A percentile compares a stretch with the other conserved stretches of the same genome.
Evolutionary conservation across 2,329 filamentous ascomycete species (phyloP).

Genomic region (Sarocladium strictum): DNA sequence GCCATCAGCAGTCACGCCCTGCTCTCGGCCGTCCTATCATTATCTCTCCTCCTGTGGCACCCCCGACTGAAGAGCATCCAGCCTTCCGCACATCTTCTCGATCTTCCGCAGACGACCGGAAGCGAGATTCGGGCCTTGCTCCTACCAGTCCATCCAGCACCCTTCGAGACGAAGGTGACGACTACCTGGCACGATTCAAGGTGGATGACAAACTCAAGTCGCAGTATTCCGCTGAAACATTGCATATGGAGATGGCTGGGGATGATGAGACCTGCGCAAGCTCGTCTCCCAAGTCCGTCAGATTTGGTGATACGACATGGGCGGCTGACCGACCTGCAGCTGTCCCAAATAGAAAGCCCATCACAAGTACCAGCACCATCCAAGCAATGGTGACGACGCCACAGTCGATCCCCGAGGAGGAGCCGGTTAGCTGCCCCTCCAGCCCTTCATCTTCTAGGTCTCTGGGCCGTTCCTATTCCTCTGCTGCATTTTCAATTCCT

Average conservation of each 20-base stretch:
- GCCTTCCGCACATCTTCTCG: slow-evolving; percentile 35
- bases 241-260: slow-evolving; percentile 26
- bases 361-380: neutral
- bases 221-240: neutral
- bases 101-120: slow-evolving; percentile 33
- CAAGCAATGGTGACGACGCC: neutral
- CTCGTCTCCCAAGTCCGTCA: slow-evolving; percentile 3
- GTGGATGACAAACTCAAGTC: neutral
- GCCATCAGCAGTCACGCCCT: neutral
- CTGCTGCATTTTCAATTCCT: neutral
- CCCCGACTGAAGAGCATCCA: slow-evolving; percentile 47
- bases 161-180: slow-evolving; percentile 6
- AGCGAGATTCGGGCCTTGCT: slow-evolving; percentile 50
- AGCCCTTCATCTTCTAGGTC: slow-evolving; percentile 1
- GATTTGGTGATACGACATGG: slow-evolving; percentile 1
- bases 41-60: slow-evolving; percentile 28
- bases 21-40: slow-evolving; percentile 21
- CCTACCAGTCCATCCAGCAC: slow-evolving; percentile 32
- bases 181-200: slow-evolving; percentile 6
- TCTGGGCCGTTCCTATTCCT: neutral
- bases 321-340: slow-evolving; percentile 1
- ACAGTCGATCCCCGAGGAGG: slow-evolving; percentile 2
- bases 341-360: neutral
- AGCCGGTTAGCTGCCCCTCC: slow-evolving; percentile 3
- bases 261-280: slow-evolving; percentile 14